Percentiles rank a stretch among this genome's conserved stretches.
Conservation (phyloP, 148 eudicot genomes). For the Nyssa sinensis region DNA sequence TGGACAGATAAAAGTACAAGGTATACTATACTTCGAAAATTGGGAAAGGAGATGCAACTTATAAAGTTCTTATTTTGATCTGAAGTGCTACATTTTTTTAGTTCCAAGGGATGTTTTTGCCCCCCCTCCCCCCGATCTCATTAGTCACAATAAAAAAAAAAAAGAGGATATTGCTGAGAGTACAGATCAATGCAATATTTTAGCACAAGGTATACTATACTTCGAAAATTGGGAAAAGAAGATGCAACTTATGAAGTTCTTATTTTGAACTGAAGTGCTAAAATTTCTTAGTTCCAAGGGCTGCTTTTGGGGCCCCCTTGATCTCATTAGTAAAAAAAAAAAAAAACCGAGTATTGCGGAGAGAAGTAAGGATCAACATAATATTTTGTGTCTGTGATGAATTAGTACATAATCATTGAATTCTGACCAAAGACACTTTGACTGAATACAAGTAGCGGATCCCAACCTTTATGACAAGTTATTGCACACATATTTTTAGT, state of each 20-base stretch:
- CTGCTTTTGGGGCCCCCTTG: background rate
- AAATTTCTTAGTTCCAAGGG: background rate
- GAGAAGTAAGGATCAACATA: background rate
- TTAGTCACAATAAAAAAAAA: too few relatives aligned
- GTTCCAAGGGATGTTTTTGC: too few relatives aligned
- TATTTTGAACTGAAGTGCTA: background rate
- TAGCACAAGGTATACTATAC: constrained; percentile 66
- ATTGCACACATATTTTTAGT: too few relatives aligned
- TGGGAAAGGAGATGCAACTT: background rate
- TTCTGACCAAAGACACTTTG: background rate
- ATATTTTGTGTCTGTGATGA: background rate
- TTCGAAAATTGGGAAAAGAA: background rate
- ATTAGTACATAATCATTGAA: background rate
- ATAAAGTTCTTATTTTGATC: background rate
- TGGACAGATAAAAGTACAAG: constrained; percentile 85
- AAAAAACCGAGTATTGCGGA: background rate
- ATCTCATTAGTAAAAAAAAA: too few relatives aligned
- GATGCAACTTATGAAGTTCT: too few relatives aligned
- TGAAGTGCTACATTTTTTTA: too few relatives aligned
- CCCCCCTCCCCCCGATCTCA: too few relatives aligned
- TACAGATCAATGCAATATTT: too few relatives aligned
- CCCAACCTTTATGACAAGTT: background rate
- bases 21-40: constrained; percentile 29
- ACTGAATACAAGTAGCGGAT: background rate
- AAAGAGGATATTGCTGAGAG: too few relatives aligned